Base-by-base conservation (phyloP, 1,139 yeast genomes). In the Suhomyces wounanorum region DNA sequence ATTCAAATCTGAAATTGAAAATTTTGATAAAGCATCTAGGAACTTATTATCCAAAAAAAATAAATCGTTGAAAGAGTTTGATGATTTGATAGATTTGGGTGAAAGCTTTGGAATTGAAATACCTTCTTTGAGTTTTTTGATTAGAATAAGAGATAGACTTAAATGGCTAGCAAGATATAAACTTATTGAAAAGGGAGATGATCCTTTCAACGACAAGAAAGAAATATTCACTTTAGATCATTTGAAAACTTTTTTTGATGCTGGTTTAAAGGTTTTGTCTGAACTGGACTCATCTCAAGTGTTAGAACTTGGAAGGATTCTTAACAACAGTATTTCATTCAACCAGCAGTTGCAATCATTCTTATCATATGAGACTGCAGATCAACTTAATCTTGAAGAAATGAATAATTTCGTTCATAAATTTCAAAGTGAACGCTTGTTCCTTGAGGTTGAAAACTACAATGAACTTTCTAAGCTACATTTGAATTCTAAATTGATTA, bases 61-160 rank as follows among this genome's bases (percentile, higher is more conserved):
- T 21, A 67, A 66, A 39, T 56, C 72, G 0, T 44, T 68, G 4
- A 65, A 65, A 41, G 84, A 81, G 43, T 70, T 78, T 48, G 72
- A 76, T 44, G 81, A 78, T 45, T 64, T 80, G 54, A 76, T 78
- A 26, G 75, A 68, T 44, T 64, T 82, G 33, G 92, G 92, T 1
- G 76, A 75, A 53, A 76, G 84, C 13, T 79, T 85, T 60, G 88
- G 88, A 3, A 65, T 87, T 35, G 75, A 73, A 9, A 65, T 87
- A 18, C 79, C 83, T 1, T 78, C 86, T 1, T 68, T 83, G 36
- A 67, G 65, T 13, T 71, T 79, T 45, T 63, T 87, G 41, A 78
- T 74, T 14, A 70, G 82, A 51, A 65, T 84, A 18, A 69, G 82
- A 42, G 75, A 74, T 44, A 71, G 83, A 48, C 58, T 77, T 44